phyloP scores from a whole-genome alignment of 805 yeast genomes.

The Kuraishia capsulata region DNA sequence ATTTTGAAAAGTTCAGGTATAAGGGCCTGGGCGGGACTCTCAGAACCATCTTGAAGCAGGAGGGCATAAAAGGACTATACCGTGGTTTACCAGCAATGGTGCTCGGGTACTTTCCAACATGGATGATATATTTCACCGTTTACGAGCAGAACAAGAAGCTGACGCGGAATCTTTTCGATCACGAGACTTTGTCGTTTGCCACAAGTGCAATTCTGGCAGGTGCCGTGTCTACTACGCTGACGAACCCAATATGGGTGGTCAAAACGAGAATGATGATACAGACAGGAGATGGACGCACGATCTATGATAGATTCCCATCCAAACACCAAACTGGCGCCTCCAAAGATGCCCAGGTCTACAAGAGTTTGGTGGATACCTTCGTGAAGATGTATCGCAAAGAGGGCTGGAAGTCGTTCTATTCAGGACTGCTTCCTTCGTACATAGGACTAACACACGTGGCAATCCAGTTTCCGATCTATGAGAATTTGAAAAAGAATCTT shows the following conservation, averaged over 20 bases:
- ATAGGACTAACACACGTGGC: slow-evolving; percentile 92
- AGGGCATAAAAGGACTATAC: slow-evolving; percentile 78
- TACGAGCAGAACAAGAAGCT: slow-evolving; percentile 63
- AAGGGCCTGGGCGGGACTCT: slow-evolving; percentile 58
- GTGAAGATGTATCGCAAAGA: slow-evolving; percentile 68
- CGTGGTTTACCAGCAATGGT: slow-evolving; percentile 90
- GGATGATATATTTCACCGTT: slow-evolving; percentile 92
- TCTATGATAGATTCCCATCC: slow-evolving; percentile 22
- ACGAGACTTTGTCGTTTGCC: slow-evolving; percentile 26
- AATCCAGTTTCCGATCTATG: slow-evolving; percentile 92
- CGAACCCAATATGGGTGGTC: slow-evolving; percentile 97
- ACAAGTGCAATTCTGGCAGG: slow-evolving; percentile 82
- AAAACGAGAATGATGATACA: slow-evolving; percentile 92
- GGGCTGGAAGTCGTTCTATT: slow-evolving; percentile 74
- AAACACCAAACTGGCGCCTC: slow-evolving; percentile 6
- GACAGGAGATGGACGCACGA: slow-evolving; percentile 36
- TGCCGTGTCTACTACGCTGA: slow-evolving; percentile 68
- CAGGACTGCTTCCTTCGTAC: slow-evolving; percentile 85
- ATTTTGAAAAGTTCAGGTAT: slow-evolving; percentile 27
- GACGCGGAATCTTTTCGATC: slow-evolving; percentile 21
- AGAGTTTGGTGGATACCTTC: slow-evolving; percentile 80
- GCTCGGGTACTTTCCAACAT: slow-evolving; percentile 91
- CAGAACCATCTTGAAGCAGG: slow-evolving; percentile 58
- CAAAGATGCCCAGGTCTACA: slow-evolving; percentile 25
- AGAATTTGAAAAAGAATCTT: slow-evolving; percentile 56